phyloP scores from a whole-genome alignment of 371 early-diverging fungal species.

The Actinomucor elegans region DNA sequence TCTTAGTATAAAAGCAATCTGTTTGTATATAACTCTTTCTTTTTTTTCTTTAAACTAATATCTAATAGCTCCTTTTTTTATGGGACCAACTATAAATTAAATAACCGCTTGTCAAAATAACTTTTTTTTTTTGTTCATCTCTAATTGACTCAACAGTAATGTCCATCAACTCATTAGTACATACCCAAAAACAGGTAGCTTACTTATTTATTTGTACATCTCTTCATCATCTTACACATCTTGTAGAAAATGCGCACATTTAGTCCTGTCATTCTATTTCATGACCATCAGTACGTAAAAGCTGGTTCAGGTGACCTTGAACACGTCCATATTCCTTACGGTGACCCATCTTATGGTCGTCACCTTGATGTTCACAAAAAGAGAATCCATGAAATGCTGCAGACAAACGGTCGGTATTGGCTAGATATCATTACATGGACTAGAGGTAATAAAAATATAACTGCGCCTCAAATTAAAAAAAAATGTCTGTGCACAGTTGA shows the following conservation, averaged over 20 bases:
- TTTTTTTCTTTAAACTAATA: background rate
- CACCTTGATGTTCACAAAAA: slow-evolving; percentile 9
- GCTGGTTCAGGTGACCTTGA: slow-evolving; percentile 32
- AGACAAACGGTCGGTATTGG: slow-evolving; percentile 36
- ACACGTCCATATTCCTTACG: slow-evolving; percentile 31
- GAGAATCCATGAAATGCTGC: slow-evolving; percentile 35
- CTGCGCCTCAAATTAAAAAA: background rate
- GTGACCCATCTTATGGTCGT: background rate
- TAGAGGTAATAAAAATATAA: slow-evolving; percentile 21
- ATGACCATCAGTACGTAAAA: slow-evolving; percentile 38
- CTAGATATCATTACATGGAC: slow-evolving; percentile 29
- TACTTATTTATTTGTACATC: background rate
- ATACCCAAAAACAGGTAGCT: slow-evolving; percentile 1
- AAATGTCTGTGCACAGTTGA: slow-evolving; percentile 12
- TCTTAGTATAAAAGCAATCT: background rate
- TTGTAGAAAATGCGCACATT: slow-evolving; percentile 27
- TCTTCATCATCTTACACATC: too few species aligned
- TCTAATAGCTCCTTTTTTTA: background rate
- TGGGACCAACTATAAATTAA: slow-evolving; percentile 6
- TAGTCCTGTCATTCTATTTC: slow-evolving; percentile 40
- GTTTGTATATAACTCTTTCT: background rate
- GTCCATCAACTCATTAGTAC: too few species aligned
- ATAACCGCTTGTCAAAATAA: slow-evolving; percentile 19
- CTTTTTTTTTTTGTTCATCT: background rate
- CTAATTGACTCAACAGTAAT: background rate